These are phyloP conservation scores for Leishmania amazonensis DNA, from an alignment of 208 protist species.

Conservation along the genomic window DNA sequence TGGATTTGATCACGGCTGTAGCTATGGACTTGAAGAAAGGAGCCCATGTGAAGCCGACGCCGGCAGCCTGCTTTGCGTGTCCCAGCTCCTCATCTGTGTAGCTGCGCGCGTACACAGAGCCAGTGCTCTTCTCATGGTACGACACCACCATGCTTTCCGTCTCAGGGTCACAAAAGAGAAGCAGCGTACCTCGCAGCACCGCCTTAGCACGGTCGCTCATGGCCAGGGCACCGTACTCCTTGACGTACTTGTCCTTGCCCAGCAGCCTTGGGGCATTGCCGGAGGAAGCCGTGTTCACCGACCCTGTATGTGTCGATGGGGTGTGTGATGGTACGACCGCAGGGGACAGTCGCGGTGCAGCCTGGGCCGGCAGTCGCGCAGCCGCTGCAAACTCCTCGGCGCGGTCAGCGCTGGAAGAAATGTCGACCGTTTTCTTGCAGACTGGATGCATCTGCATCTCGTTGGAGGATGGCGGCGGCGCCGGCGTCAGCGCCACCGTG, in stretches of 20 bases:
- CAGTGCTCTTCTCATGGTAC: conserved; percentile 54
- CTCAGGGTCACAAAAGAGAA: conserved; percentile 66
- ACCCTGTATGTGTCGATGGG: background rate
- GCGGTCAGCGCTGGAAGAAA: background rate
- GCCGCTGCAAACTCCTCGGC: background rate
- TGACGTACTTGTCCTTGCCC: conserved; percentile 87
- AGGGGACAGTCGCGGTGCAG: background rate
- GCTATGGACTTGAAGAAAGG: conserved; percentile 90
- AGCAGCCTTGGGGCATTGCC: conserved; percentile 32
- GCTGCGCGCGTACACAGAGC: conserved; percentile 57
- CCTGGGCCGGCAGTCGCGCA: background rate
- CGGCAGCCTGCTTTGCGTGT: conserved; percentile 52
- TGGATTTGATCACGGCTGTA: conserved; percentile 72
- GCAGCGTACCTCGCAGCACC: conserved; percentile 41
- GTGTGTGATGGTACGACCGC: background rate
- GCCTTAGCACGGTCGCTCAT: conserved; percentile 60
- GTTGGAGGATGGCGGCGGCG: no score
- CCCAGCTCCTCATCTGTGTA: conserved; percentile 74
- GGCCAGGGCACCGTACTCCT: conserved; percentile 71
- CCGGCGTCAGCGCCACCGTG: background rate
- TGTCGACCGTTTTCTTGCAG: background rate
- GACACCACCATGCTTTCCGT: conserved; percentile 65
- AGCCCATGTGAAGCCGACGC: conserved; percentile 65
- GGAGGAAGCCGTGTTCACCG: background rate
- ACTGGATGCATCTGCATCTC: background rate